phyloP scores from a whole-genome alignment of 1,284 basidiomycete genomes.

The Naganishia cerealis region DNA sequence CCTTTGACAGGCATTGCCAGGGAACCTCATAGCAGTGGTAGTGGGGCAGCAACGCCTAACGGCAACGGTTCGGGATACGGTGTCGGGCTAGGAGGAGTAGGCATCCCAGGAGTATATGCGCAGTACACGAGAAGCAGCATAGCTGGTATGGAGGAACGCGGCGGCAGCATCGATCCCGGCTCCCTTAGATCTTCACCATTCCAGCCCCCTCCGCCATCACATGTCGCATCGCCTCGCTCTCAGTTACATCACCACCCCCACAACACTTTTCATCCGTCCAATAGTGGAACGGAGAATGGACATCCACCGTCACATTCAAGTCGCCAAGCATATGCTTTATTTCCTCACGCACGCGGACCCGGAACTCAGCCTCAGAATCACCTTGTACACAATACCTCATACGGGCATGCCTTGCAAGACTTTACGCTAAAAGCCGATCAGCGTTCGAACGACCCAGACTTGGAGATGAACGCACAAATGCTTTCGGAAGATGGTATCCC shows the following conservation, averaged over 20 bases:
- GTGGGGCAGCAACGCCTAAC: conserved; percentile 16
- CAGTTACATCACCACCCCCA: background rate
- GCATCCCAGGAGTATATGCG: conserved; percentile 2
- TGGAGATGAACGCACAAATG: conserved; percentile 10
- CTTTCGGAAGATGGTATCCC: conserved; percentile 9
- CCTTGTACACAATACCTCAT: background rate
- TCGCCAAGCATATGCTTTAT: background rate
- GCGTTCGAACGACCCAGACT: background rate
- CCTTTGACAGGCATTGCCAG: conserved; percentile 16
- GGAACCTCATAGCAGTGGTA: conserved; percentile 26
- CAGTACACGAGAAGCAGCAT: conserved; percentile 10
- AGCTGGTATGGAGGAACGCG: conserved; percentile 14
- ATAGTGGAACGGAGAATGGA: background rate
- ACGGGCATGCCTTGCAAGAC: background rate
- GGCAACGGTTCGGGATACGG: background rate
- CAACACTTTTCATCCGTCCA: background rate
- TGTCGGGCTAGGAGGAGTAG: background rate
- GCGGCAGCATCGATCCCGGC: conserved; percentile 25
- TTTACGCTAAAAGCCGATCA: conserved; percentile 2
- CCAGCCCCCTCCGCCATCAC: conserved; percentile 5
- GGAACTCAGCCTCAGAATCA: background rate
- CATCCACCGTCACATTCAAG: background rate
- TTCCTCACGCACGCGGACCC: background rate
- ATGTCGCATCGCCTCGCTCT: background rate
- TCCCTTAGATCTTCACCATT: conserved; percentile 23